A percentile compares a stretch with the other conserved stretches of the same genome.
phyloP scores from a whole-genome alignment of 2,329 filamentous ascomycete species.

The Fusarium sp. region DNA sequence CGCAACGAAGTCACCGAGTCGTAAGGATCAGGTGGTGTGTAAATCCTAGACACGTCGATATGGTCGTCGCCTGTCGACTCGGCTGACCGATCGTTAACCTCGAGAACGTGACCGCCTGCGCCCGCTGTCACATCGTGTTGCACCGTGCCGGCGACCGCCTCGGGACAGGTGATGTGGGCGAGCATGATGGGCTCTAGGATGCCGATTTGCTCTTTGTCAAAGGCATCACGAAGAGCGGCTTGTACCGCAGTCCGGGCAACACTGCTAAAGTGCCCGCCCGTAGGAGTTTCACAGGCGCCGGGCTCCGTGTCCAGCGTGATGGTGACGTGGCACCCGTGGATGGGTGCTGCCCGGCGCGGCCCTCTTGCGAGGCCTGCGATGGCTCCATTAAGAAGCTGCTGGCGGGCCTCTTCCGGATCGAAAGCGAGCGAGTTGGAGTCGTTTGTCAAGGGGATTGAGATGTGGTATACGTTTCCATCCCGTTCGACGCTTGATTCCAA shows the following conservation, averaged over 20 bases:
- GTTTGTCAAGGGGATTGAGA: constrained; percentile 67
- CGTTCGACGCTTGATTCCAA: constrained; percentile 64
- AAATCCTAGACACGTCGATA: constrained; percentile 83
- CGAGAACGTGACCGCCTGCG: constrained; percentile 80
- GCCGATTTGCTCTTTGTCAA: constrained; percentile 68
- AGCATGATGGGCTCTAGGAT: constrained; percentile 97
- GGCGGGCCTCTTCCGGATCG: constrained; percentile 65
- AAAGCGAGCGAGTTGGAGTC: constrained; percentile 65
- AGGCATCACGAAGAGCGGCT: constrained; percentile 76
- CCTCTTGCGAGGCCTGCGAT: constrained; percentile 89
- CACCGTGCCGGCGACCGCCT: constrained; percentile 84
- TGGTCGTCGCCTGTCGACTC: constrained; percentile 54
- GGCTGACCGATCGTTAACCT: constrained; percentile 72
- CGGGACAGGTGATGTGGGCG: constrained; percentile 88
- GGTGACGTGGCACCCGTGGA: constrained; percentile 82
- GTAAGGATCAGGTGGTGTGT: constrained; percentile 90
- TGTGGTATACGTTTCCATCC: constrained; percentile 81
- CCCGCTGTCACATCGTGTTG: constrained; percentile 85
- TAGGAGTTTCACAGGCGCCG: constrained; percentile 70
- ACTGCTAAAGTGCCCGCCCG: constrained; percentile 79
- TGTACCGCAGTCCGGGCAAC: constrained; percentile 75
- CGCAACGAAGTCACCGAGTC: constrained; percentile 72
- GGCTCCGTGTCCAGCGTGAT: constrained; percentile 77
- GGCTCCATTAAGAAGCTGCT: constrained; percentile 82
- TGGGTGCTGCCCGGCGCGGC: constrained; percentile 83